These are phyloP conservation scores for Castanopsis chinensis DNA, from an alignment of 306 rosid genomes.

Conservation along the genomic window DNA sequence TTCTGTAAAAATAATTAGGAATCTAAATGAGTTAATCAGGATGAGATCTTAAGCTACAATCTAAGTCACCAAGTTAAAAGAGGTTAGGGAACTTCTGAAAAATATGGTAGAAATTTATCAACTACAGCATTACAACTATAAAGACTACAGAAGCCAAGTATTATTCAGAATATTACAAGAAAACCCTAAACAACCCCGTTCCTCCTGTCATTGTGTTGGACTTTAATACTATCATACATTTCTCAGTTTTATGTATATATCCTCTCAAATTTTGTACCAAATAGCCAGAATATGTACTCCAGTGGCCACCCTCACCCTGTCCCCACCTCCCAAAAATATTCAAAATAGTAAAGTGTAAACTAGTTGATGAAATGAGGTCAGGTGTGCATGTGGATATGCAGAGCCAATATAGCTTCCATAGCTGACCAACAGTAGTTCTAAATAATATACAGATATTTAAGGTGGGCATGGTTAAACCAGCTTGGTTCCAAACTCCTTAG, in stretches of 20 bases:
- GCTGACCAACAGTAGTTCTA: background rate
- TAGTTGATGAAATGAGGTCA: background rate
- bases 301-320: background rate
- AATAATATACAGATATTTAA: background rate
- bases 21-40: background rate
- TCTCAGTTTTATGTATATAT: background rate
- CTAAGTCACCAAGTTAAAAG: background rate
- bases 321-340: background rate
- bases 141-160: background rate
- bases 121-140: background rate
- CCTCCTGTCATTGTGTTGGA: background rate
- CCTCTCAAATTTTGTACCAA: background rate
- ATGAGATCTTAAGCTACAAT: background rate
- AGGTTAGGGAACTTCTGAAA: background rate
- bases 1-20: constrained; percentile 47
- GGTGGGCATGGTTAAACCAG: background rate
- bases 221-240: background rate
- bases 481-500: background rate
- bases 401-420: background rate
- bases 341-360: background rate
- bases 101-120: background rate
- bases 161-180: background rate
- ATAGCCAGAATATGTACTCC: background rate
- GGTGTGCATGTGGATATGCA: background rate
- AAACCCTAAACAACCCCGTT: background rate